Base-by-base conservation (phyloP, 495 filamentous ascomycete species). In the Melanomma pulvis-pyrius region DNA sequence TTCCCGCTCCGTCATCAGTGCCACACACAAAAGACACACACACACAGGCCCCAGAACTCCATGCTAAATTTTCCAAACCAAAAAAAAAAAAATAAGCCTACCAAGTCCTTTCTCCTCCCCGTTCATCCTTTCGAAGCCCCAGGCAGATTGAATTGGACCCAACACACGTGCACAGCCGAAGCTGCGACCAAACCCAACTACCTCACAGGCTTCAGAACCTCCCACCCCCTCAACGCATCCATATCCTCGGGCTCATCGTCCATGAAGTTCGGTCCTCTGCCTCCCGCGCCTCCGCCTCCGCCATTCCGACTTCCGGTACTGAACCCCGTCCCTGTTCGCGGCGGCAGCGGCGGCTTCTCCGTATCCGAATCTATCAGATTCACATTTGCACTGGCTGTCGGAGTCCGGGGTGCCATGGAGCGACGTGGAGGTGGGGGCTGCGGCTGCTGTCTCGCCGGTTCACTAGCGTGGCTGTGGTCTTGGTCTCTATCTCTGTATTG, bases 191-290 rank as follows among this genome's bases (percentile, higher is more conserved):
- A 19, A 11, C n/a, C 24, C n/a, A 24, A 6, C 34, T 32, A 72
- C 52, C 52, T 41, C 36, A 53, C 59, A 30, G 71, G 71, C 62
- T 59, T 58, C 39, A 74, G 53, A 17, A 71, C 71, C 62, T 74
- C 71, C 71, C 71, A 74, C 44, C 69, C 71, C 53, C 41, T 71
- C 65, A 74, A 59, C 32, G 44, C 61, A 36, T 71, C 68, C 62
- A 71, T 24, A 7, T 62, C 69, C 50, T 65, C 69, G 34, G 63
- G 59, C 19, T 63, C 68, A 6, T 71, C 69, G 49, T 74, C 71
- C 59, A 74, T 32, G 41, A 74, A 51, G 59, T 54, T 69, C 55
- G 2, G 44, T 1, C 49, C 44, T 26, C 32, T 12, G 9, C 61
- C 26, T 46, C 39, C 39, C 28, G 60, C 36, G 41, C 58, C 48